These are phyloP conservation scores for Gypsophila paniculata DNA, from an alignment of 179 eudicot genomes.

Conservation along the genomic window DNA sequence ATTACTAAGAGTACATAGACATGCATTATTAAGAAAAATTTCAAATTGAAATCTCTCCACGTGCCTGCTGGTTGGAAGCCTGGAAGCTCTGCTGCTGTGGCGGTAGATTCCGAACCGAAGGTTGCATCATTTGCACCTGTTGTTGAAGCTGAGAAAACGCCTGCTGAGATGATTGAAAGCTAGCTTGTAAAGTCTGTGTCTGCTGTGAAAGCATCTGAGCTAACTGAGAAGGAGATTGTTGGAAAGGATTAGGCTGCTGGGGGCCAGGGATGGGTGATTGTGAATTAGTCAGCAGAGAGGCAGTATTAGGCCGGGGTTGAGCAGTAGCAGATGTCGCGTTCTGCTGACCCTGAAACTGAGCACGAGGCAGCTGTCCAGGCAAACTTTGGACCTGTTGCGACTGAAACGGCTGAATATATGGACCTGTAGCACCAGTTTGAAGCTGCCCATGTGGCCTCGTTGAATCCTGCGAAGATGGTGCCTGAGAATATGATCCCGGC, in stretches of 20 bases:
- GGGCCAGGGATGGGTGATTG: slow-evolving; percentile 34
- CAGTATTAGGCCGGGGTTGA: slow-evolving; percentile 35
- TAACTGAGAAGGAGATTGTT: slow-evolving; percentile 76
- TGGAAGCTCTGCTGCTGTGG: slow-evolving; percentile 50
- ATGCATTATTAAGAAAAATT: too few relatives aligned
- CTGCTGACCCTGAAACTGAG: slow-evolving; percentile 45
- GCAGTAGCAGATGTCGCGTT: slow-evolving; percentile 37
- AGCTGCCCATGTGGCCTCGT: slow-evolving; percentile 40
- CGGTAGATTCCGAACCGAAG: slow-evolving; percentile 52
- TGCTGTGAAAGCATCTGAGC: slow-evolving; percentile 94
- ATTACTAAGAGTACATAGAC: too few relatives aligned
- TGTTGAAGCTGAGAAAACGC: slow-evolving; percentile 85
- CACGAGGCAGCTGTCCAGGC: slow-evolving; percentile 36
- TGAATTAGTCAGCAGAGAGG: slow-evolving; percentile 42
- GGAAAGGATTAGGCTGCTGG: slow-evolving; percentile 29
- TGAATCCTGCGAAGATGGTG: slow-evolving; percentile 36
- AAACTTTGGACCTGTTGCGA: slow-evolving; percentile 31
- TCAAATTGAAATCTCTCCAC: background rate
- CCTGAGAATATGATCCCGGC: slow-evolving; percentile 42
- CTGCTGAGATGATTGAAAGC: slow-evolving; percentile 82
- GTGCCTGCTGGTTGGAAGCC: slow-evolving; percentile 64
- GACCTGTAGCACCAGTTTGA: slow-evolving; percentile 39
- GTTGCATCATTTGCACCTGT: slow-evolving; percentile 83
- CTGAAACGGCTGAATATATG: slow-evolving; percentile 46
- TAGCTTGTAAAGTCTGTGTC: slow-evolving; percentile 74